Conservation (phyloP, 1,139 yeast species). For the Blastobotrys malaysiensis region DNA sequence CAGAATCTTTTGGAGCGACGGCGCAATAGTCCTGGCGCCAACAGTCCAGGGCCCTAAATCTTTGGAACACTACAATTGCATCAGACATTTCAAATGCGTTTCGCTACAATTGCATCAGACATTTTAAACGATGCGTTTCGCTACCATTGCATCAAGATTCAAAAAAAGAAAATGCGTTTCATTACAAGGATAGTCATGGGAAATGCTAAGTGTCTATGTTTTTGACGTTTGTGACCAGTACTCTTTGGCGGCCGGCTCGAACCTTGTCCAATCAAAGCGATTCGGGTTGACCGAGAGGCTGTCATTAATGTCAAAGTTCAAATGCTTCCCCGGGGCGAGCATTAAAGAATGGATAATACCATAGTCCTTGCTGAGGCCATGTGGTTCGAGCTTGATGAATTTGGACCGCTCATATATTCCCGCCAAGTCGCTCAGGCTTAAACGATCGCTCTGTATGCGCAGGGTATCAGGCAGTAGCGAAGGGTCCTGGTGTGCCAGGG, state of each 20-base stretch:
- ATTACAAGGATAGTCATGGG: background rate
- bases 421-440: slow-evolving; percentile 39
- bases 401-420: slow-evolving; percentile 38
- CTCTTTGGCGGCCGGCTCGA: background rate
- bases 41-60: slow-evolving; percentile 5
- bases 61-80: no score
- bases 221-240: background rate
- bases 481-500: slow-evolving; percentile 38
- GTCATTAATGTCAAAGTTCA: background rate
- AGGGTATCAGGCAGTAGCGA: slow-evolving; percentile 43
- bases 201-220: background rate
- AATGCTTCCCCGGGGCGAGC: background rate
- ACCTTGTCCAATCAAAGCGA: background rate
- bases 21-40: slow-evolving; percentile 10
- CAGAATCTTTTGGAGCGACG: slow-evolving; percentile 25
- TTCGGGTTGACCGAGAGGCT: background rate
- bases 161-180: background rate
- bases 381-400: slow-evolving; percentile 8
- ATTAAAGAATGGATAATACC: background rate
- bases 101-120: no score
- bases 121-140: no score
- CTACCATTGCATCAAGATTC: background rate
- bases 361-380: background rate
- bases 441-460: slow-evolving; percentile 40
- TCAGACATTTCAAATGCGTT: no score